Base-by-base conservation (phyloP, 2,329 filamentous ascomycete genomes). In the Chaetoscypha palmicola region DNA sequence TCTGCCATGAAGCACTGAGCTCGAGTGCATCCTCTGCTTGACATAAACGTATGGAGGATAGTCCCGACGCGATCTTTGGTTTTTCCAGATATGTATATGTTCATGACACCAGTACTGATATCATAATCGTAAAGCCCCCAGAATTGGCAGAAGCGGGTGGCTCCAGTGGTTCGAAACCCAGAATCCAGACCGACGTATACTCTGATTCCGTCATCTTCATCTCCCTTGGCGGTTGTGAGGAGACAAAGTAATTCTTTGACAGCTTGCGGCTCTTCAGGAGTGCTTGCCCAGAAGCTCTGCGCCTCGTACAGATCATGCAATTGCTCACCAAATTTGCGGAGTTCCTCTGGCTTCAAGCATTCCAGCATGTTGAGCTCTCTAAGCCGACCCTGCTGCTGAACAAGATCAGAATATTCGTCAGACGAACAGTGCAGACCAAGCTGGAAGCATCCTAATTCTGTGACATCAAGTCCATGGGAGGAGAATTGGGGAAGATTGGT, bases 41-140 rank as follows among this genome's bases (percentile, higher is more conserved):
- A 69, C 3, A 70, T 54, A 47, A 66, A 72, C 1, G 68, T 69
- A 45, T 72, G 69, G 8, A 72, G 47, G 3, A 71, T 54, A 5
- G 66, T 67, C 12, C 66, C 38, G 22, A 23, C n/a, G 4, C 38
- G 19, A 12, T 40, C 38, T 12, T 40, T 40, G 4, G 38, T 40
- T 17, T 61, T 62, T 8, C 59, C 54, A 1, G 64, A 67, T 22
- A 67, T 53, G 46, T 61, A 66, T n/a, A 66, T 59, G 45, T 64
- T 58, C 14, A 64, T 46, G 16, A 47, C 20, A 11, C 26, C 40
- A n/a, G 38, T 14, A 23, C 41, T 39, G 12, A 46, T 32, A 16
- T 52, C 54, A 3, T 51, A 51, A 41, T 43, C 44, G 10, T 62
- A 59, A 14, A 66, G 52, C 9, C 62, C 64, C 64, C 63, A 66